Evolutionary conservation across 2,329 filamentous ascomycete species (phyloP), one percentile per base, ranked within the genome.

Genomic region (Stagonosporopsis chrysanthemi): DNA sequence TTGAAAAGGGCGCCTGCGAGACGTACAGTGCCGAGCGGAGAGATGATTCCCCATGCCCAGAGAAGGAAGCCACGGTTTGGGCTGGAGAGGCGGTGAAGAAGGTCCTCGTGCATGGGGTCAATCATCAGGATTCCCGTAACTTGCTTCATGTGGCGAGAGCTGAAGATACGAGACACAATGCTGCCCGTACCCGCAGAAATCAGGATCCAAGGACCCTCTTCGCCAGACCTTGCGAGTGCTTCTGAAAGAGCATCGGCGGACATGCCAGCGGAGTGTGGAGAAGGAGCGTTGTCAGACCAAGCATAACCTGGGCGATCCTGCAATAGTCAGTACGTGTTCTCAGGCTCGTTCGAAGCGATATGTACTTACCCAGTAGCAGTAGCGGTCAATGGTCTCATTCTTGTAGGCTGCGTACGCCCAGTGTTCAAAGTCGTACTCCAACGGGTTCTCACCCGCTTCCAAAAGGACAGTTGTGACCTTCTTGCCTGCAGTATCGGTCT

Each of bases 211-310:
- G 95, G 94, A 0, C 94, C 93, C 44, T 87, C 83, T 78, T 98
- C 95, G 24, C 89, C 92, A 3, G 90, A 87, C 38, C 86, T 82
- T 2, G 89, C 88, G 6, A 99, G 84, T 2, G 92, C 91, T 78
- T 98, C 93, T 40, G 91, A 93, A 24, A 98, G 81, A 0, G 88
- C 91, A 70, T 97, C 92, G 5, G 91, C 88, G n/a, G 90, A 89
- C 86, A 97, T 97, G 40, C 93, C 92, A 4, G 92, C 94, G 5
- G 91, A 96, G 67, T 97, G 88, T 0, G 95, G 95, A 6, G 93
- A 97, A 2, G 95, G 95, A 0, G 94, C 92, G 52, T 95, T 94
- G 77, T 99, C 95, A 43, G 87, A 86, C 88, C 92, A 97, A 6
- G 85, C 94, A 53, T 94, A 85, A 1, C 95, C 95, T 0, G 95